phyloP scores from a whole-genome alignment of 1,139 yeast genomes.

The Blastobotrys ciferrii region DNA sequence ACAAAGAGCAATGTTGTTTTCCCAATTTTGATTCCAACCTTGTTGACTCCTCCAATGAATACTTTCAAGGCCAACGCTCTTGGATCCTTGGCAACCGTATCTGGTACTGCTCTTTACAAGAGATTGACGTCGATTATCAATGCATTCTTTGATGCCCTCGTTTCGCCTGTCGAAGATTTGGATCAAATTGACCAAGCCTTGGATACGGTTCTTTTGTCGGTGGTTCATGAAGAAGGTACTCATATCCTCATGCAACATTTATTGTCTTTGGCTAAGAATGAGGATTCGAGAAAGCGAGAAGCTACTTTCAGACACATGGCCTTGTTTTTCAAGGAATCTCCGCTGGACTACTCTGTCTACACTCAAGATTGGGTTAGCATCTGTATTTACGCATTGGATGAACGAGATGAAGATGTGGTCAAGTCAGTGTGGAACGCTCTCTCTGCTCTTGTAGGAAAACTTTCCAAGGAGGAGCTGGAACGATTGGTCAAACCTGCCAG shows the following conservation, averaged over 20 bases:
- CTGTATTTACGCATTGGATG: conserved; percentile 72
- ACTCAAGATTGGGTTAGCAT: conserved; percentile 72
- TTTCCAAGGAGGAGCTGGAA: conserved; percentile 61
- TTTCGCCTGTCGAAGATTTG: conserved; percentile 39
- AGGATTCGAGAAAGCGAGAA: conserved; percentile 64
- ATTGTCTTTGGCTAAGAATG: conserved; percentile 71
- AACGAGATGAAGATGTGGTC: conserved; percentile 62
- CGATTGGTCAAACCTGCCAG: conserved; percentile 74
- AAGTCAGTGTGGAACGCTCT: conserved; percentile 68
- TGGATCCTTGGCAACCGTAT: conserved; percentile 86
- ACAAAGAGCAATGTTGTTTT: conserved; percentile 86
- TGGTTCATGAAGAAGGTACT: conserved; percentile 75
- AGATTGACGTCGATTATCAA: conserved; percentile 70
- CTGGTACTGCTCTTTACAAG: conserved; percentile 78
- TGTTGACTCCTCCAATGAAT: conserved; percentile 79
- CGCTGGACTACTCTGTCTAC: conserved; percentile 70
- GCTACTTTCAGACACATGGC: conserved; percentile 70
- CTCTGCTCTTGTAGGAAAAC: conserved; percentile 62
- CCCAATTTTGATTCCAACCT: conserved; percentile 88
- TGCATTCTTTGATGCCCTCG: conserved; percentile 62
- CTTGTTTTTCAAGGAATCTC: conserved; percentile 62
- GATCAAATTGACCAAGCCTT: conserved; percentile 54
- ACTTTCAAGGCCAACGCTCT: conserved; percentile 81
- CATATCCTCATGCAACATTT: conserved; percentile 85
- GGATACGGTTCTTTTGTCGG: conserved; percentile 66